phyloP scores from a whole-genome alignment of 2,329 filamentous ascomycete genomes.

The Aspergillus fischeri region DNA sequence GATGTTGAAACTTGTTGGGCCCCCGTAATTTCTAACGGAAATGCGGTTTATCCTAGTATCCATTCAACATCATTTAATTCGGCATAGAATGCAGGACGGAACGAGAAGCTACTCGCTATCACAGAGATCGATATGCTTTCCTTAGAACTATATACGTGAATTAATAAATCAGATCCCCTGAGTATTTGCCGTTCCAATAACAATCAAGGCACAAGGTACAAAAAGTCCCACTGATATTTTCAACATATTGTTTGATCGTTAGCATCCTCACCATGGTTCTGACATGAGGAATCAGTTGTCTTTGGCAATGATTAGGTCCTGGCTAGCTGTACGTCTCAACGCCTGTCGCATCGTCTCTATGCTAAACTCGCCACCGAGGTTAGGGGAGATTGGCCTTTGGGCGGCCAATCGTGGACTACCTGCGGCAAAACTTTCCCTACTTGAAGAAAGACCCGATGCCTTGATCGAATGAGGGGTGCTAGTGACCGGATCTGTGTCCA shows the following conservation, averaged over 20 bases:
- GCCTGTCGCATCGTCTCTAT: constrained; percentile 95
- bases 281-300: not conserved
- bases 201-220: not conserved
- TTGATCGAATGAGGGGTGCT: constrained; percentile 73
- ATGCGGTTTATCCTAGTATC: not conserved
- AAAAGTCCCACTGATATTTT: not conserved
- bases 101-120: not conserved
- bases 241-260: not conserved
- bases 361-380: constrained; percentile 64
- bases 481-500: constrained; percentile 67
- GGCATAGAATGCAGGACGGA: not conserved
- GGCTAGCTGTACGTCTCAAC: constrained; percentile 76
- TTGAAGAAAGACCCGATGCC: constrained; percentile 67
- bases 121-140: not conserved
- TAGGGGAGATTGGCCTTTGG: constrained; percentile 49
- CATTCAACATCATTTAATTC: not conserved
- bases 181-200: not conserved
- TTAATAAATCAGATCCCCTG: not conserved
- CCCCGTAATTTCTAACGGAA: not conserved
- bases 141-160: not conserved
- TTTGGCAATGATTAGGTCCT: constrained; percentile 57
- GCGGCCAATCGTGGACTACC: constrained; percentile 58
- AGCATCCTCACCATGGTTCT: not conserved
- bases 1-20: not conserved
- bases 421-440: constrained; percentile 51